A percentile compares a stretch with the other conserved stretches of the same genome.
These are phyloP conservation scores for Penicillium sp. DNA, from an alignment of 2,329 filamentous ascomycete genomes.

Conservation along the genomic window DNA sequence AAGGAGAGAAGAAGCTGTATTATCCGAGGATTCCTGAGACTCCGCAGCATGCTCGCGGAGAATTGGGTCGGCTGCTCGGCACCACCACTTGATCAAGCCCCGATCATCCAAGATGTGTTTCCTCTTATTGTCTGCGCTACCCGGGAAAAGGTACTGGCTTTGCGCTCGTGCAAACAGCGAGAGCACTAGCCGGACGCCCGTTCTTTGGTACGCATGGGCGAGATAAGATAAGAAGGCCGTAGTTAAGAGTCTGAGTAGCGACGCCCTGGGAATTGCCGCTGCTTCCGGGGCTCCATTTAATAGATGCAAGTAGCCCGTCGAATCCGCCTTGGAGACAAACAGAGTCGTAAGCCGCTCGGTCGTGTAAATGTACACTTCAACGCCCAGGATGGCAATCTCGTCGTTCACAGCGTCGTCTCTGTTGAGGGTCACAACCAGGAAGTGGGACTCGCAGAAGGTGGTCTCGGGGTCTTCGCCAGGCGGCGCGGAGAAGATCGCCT, in stretches of 20 bases:
- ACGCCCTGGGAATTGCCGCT: conserved; percentile 56
- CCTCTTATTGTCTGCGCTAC: conserved; percentile 74
- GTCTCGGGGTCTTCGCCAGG: conserved; percentile 67
- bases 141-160: conserved; percentile 90
- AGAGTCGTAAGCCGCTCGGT: conserved; percentile 77
- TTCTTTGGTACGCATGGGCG: conserved; percentile 61
- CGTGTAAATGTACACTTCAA: conserved; percentile 85
- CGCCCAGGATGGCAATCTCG: conserved; percentile 70
- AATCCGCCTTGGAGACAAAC: conserved; percentile 96
- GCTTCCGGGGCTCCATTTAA: conserved; percentile 39
- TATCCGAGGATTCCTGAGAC: conserved; percentile 30
- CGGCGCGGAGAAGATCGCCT: conserved; percentile 74
- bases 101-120: conserved; percentile 94
- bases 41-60: conserved; percentile 48
- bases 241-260: conserved; percentile 65
- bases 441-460: conserved; percentile 86
- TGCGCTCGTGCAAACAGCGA: conserved; percentile 91
- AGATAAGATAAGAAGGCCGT: conserved; percentile 74
- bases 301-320: conserved; percentile 77
- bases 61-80: conserved; percentile 75
- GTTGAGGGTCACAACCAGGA: conserved; percentile 56
- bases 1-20: conserved; percentile 18
- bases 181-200: conserved; percentile 66
- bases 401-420: conserved; percentile 18
- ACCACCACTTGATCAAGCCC: conserved; percentile 94